Evolutionary conservation across 2,329 filamentous ascomycete genomes (phyloP).

Genomic region (Parastagonospora nodorum): DNA sequence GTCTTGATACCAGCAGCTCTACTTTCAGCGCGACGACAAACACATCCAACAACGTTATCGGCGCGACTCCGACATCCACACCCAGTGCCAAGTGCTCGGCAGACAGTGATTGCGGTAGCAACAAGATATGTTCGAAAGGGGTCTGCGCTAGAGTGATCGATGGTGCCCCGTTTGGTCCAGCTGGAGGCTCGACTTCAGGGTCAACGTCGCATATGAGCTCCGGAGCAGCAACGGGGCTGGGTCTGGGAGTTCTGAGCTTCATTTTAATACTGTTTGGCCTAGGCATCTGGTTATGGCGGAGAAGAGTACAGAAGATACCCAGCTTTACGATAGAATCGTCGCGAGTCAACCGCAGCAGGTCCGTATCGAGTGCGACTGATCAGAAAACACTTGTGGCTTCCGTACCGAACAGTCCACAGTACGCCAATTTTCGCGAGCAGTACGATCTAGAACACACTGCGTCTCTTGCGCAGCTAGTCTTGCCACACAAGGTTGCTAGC

Average conservation of each 20-base stretch:
- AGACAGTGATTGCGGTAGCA: slow-evolving; percentile 30
- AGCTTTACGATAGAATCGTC: slow-evolving; percentile 20
- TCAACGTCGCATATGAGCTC: slow-evolving; percentile 25
- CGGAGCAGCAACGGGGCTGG: slow-evolving; percentile 31
- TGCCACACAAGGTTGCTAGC: slow-evolving; percentile 1
- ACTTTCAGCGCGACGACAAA: slow-evolving; percentile 5
- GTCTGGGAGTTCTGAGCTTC: slow-evolving; percentile 27
- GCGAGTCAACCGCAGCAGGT: slow-evolving; percentile 9
- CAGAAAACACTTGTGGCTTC: slow-evolving; percentile 33
- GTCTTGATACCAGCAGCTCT: slow-evolving; percentile 17
- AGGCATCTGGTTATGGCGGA: slow-evolving; percentile 29
- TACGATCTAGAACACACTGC: slow-evolving; percentile 10
- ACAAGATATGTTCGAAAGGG: slow-evolving; percentile 28
- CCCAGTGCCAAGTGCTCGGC: slow-evolving; percentile 23
- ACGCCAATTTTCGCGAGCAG: slow-evolving; percentile 16
- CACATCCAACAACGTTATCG: background rate
- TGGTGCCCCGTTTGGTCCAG: slow-evolving; percentile 26
- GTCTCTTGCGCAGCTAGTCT: slow-evolving; percentile 16
- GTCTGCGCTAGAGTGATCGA: slow-evolving; percentile 22
- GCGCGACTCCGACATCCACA: background rate
- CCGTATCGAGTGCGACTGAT: slow-evolving; percentile 27
- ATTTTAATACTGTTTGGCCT: slow-evolving; percentile 25
- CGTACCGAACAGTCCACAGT: slow-evolving; percentile 28
- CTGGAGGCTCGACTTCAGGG: slow-evolving; percentile 18
- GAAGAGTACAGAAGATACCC: slow-evolving; percentile 17